Percentiles rank a stretch among this genome's conserved stretches.
These are phyloP conservation scores for Vicia villosa DNA, from an alignment of 306 rosid species.

Conservation along the genomic window DNA sequence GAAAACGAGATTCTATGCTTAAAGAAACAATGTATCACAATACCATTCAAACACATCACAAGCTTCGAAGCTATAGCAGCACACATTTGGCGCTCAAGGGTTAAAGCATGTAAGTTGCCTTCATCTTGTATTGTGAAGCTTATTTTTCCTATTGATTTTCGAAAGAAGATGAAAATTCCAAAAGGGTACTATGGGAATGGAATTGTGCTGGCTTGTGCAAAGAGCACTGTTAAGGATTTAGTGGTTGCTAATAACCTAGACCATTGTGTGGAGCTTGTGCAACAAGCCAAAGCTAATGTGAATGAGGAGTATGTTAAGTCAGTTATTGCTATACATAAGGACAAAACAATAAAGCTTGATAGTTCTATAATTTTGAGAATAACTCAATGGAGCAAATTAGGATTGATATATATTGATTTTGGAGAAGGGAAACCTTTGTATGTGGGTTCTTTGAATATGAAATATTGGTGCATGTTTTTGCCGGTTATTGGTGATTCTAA, in stretches of 20 bases:
- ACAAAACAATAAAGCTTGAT: conserved; percentile 51
- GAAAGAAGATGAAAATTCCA: conserved; percentile 47
- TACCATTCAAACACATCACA: conserved; percentile 43
- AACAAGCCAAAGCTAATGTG: conserved; percentile 52
- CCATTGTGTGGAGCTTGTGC: conserved; percentile 57
- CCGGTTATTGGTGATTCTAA: conserved; percentile 58
- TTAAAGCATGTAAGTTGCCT: conserved; percentile 43
- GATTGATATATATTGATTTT: conserved; percentile 74
- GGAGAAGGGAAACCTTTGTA: conserved; percentile 71
- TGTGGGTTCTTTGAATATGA: conserved; percentile 59
- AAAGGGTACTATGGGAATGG: conserved; percentile 73
- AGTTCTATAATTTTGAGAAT: conserved; percentile 52
- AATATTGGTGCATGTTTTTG: conserved; percentile 65
- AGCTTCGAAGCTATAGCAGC: conserved; percentile 70
- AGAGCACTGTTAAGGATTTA: conserved; percentile 51
- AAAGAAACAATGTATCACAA: conserved; percentile 59
- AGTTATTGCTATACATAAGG: conserved; percentile 65
- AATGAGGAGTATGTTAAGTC: conserved; percentile 59
- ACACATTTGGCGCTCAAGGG: conserved; percentile 86
- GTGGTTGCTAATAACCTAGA: conserved; percentile 44
- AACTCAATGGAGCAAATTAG: conserved; percentile 73
- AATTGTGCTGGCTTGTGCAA: conserved; percentile 62
- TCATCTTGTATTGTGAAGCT: conserved; percentile 51
- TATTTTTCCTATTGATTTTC: conserved; percentile 63
- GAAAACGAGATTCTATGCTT: conserved; percentile 49